Conservation (phyloP, 1,284 basidiomycete genomes). For the Moniliella sp. region DNA sequence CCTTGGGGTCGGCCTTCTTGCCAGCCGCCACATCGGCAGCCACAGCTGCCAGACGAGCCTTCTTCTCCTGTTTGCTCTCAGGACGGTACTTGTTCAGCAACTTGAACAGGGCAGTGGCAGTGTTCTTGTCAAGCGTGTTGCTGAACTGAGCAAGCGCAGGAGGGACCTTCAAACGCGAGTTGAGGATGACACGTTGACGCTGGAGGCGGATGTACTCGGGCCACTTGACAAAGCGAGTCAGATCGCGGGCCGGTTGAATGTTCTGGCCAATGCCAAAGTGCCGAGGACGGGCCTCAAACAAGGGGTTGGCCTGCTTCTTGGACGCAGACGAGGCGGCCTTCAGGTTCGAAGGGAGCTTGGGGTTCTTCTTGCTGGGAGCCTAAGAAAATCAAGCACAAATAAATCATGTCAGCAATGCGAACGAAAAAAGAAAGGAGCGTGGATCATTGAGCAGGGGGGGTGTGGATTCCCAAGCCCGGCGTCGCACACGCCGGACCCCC, state of each 20-base stretch:
- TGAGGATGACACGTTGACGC: slow-evolving; percentile 91
- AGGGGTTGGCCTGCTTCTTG: slow-evolving; percentile 65
- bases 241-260: slow-evolving; percentile 67
- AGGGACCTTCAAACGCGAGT: slow-evolving; percentile 94
- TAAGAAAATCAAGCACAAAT: too few relatives aligned
- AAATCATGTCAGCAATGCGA: too few relatives aligned
- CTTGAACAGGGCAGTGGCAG: slow-evolving; percentile 91
- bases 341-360: too few relatives aligned
- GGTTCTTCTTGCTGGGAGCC: too few relatives aligned
- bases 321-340: slow-evolving; percentile 2
- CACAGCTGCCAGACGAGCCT: slow-evolving; percentile 59
- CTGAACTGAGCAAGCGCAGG: slow-evolving; percentile 94
- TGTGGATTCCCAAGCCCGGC: too few relatives aligned
- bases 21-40: slow-evolving; percentile 56
- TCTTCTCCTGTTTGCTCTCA: slow-evolving; percentile 91
- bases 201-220: slow-evolving; percentile 95
- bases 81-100: slow-evolving; percentile 86
- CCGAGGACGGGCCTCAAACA: slow-evolving; percentile 71
- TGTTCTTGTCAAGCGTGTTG: slow-evolving; percentile 98
- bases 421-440: too few relatives aligned
- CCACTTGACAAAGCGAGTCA: slow-evolving; percentile 98
- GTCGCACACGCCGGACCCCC: too few relatives aligned
- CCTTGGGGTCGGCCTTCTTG: slow-evolving; percentile 33
- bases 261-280: slow-evolving; percentile 95
- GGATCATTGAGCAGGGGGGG: too few relatives aligned